These are phyloP conservation scores for Carallia pectinifolia DNA, from an alignment of 345 rosid genomes.

Conservation along the genomic window DNA sequence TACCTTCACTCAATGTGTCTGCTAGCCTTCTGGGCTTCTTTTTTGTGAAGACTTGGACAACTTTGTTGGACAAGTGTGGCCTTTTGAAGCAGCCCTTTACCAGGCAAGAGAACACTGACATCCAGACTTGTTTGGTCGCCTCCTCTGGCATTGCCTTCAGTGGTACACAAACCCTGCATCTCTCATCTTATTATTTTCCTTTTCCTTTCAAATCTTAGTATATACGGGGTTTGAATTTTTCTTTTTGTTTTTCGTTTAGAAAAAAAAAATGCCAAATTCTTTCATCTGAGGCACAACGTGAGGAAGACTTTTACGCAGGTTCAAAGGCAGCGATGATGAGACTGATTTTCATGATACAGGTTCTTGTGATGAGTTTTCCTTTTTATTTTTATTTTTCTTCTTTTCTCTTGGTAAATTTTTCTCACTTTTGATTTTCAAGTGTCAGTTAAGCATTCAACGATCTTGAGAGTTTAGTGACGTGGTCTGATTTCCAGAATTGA, in stretches of 20 bases:
- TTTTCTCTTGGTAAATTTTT: too few relatives aligned
- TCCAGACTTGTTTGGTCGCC: constrained; percentile 27
- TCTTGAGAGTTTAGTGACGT: too few relatives aligned
- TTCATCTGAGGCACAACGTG: too few relatives aligned
- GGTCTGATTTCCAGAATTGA: too few relatives aligned
- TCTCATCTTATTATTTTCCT: not conserved
- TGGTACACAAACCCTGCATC: constrained; percentile 3
- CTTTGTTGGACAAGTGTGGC: constrained; percentile 1
- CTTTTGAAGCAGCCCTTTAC: constrained; percentile 21
- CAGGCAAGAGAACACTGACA: constrained; percentile 25
- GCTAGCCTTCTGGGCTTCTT: constrained; percentile 30
- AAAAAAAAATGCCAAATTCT: too few relatives aligned
- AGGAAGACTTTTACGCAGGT: too few relatives aligned
- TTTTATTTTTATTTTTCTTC: too few relatives aligned
- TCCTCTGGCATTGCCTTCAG: constrained; percentile 29
- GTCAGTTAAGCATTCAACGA: too few relatives aligned
- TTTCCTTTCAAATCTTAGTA: not conserved
- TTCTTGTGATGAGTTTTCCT: too few relatives aligned
- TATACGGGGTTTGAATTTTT: not conserved
- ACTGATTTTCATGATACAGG: too few relatives aligned
- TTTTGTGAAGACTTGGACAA: constrained; percentile 23
- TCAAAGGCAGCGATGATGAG: too few relatives aligned
- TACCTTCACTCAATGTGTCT: constrained; percentile 26
- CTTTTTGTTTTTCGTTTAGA: not conserved
- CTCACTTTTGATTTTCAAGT: too few relatives aligned